Conservation (phyloP, 2,329 filamentous ascomycete genomes). For the Xylaria sp. region DNA sequence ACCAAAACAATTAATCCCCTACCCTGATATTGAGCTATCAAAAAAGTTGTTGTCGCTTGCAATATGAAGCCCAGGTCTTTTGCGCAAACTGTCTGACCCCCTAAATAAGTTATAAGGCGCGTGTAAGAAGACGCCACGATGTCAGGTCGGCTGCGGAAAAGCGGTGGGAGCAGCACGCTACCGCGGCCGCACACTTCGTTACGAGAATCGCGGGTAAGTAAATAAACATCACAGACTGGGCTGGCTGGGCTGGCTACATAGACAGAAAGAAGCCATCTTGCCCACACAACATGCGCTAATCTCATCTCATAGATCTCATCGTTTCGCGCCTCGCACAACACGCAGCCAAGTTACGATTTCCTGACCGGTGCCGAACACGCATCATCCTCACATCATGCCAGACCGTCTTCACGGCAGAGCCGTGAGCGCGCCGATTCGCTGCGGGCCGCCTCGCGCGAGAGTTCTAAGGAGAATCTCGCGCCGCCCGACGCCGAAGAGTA, state of each 20-base stretch:
- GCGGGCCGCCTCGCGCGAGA: conserved; percentile 64
- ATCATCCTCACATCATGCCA: conserved; percentile 45
- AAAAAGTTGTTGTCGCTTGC: neutral
- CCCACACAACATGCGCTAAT: conserved; percentile 8
- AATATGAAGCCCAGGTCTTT: conserved; percentile 18
- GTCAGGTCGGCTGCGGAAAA: conserved; percentile 46
- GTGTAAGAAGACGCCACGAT: conserved; percentile 35
- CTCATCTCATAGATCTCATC: conserved; percentile 54
- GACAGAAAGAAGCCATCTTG: neutral
- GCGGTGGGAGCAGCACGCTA: conserved; percentile 43
- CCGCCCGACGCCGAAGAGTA: conserved; percentile 69
- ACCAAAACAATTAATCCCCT: conserved; percentile 32
- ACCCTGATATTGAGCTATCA: neutral
- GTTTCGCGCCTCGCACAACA: conserved; percentile 61
- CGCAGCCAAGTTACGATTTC: conserved; percentile 69
- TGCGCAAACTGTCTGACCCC: neutral
- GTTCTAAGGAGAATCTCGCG: conserved; percentile 69
- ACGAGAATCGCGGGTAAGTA: conserved; percentile 48
- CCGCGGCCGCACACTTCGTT: conserved; percentile 42
- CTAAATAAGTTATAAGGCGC: neutral
- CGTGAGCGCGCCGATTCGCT: conserved; percentile 53
- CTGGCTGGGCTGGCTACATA: neutral
- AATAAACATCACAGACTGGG: conserved; percentile 28
- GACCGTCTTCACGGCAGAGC: conserved; percentile 57
- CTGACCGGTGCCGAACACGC: conserved; percentile 64